Evolutionary conservation across 2,329 filamentous ascomycete genomes (phyloP), one percentile per base, ranked within the genome.

Genomic region (Fusarium mangiferae): DNA sequence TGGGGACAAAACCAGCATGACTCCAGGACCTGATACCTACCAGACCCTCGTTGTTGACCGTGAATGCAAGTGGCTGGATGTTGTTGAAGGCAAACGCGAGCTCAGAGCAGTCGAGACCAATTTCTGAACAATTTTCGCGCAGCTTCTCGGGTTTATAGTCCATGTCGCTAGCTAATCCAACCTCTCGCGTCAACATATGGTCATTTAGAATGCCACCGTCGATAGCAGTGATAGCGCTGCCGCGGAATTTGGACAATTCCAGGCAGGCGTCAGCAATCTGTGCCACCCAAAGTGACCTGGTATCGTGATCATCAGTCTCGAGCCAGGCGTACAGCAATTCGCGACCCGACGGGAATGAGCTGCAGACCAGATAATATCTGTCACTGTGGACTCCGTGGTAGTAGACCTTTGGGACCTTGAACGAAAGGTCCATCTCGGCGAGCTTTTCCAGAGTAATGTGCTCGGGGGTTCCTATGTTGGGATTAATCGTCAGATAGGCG

Each of bases 381-480:
- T 4, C 1, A 8, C 12, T 15, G 8, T 48, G n/a, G 18, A 41
- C 35, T 2, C 10, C 42, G 7, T 63, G 61, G 13, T 57, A 63
- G 52, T 63, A 59, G 6, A 42, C 61, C 36, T 46, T 15, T 4
- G 61, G 61, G n/a, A 63, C 3, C 9, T 41, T 13, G 17, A 59
- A 63, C 6, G 13, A 7, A 1, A 24, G 18, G 5, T 36, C 13
- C 20, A 6, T 48, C 4, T 49, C 33, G 1, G 36, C 33, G 18
- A 63, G 30, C 12, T 35, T 28, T 26, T 35, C 35, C 52, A 63
- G 4, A 5, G 61, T 63, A 18, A 41, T 4, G 17, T 63, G 61
- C 26, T 58, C 42, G 7, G 14, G 35, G 10, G 60, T 33, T 33
- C 60, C 60, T 1, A 6, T 1, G 4, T 30, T 11, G 1, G 0